Evolutionary conservation across 2,329 filamentous ascomycete genomes (phyloP), one percentile per base, ranked within the genome.

Genomic region (Epichloe festucae): DNA sequence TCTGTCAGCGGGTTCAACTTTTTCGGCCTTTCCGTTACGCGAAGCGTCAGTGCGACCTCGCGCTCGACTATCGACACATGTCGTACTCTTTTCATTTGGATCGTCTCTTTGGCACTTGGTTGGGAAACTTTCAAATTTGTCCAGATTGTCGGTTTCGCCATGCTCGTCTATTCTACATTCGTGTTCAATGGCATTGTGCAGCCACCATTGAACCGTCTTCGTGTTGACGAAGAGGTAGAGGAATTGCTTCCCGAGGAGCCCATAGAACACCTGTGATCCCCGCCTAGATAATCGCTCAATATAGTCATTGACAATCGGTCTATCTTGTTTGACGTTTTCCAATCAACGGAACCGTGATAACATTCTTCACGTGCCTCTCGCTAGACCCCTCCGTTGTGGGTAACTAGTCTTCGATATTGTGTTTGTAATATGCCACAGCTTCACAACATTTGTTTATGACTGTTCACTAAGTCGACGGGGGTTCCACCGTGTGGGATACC

Each of bases 41-140:
- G 88, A 54, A 83, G 72, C 55, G 89, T 98, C 58, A 94, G 87
- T 56, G 93, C 93, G 11, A 98, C 93, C 0, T 89, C 91, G 1
- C 82, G 93, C 55, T 95, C 89, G 35, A 97, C 91, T 35, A 97
- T 98, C 61, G 93, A 98, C 67, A 98, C 93, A 1, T 97, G 90
- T 74, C 83, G 91, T 41, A 98, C 93, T 0, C 79, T 98, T 1
- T 97, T 98, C 71, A 97, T 98, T 69, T 98, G 93, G 93, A 78
- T 98, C 31, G 87, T 95, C 14, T 95, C 89, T 17, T 79, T 98
- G 4, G 88, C 86, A 4, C 78, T 98, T 2, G 90, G 90, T 54
- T 98, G 93, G 93, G 93, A 98, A 71, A 84, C 81, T 0, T 97
- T 98, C 79, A 97, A 97, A 71, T 94, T 88, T 85, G 78, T 98